Percentiles rank a stretch among this genome's conserved stretches.
Evolutionary conservation across 164 flowering plant species (phyloP).

Genomic region (Protea cynaroides): DNA sequence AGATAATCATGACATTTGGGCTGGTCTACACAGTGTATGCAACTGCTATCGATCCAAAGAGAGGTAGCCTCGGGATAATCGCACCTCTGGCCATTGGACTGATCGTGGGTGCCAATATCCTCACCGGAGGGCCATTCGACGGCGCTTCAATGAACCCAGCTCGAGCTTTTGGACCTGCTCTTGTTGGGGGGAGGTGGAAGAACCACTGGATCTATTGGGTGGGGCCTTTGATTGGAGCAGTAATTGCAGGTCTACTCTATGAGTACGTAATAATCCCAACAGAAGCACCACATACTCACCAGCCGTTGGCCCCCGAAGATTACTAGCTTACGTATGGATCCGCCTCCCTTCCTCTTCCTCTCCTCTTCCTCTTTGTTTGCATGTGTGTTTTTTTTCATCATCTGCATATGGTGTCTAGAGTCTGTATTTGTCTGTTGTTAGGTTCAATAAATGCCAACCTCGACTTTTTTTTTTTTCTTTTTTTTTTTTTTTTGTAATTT

Average conservation of each 20-base stretch:
- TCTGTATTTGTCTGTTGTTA: not conserved
- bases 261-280: conserved; percentile 17
- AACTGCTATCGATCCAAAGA: conserved; percentile 28
- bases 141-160: conserved; percentile 34
- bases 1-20: conserved; percentile 30
- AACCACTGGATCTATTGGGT: conserved; percentile 29
- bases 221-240: conserved; percentile 21
- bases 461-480: not conserved
- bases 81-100: conserved; percentile 28
- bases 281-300: conserved; percentile 12
- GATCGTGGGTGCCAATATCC: conserved; percentile 25
- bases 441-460: not conserved
- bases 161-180: conserved; percentile 21
- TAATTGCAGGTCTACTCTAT: conserved; percentile 15
- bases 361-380: not conserved
- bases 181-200: conserved; percentile 24
- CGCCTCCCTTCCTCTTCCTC: not conserved
- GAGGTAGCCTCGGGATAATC: conserved; percentile 20
- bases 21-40: conserved; percentile 29
- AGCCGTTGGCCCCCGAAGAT: conserved; percentile 26
- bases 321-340: conserved; percentile 10
- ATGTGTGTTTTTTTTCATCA: not conserved
- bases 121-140: conserved; percentile 24
- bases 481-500: too few species aligned
- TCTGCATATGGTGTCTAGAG: not conserved